phyloP scores from a whole-genome alignment of 352 stramenopile species.

The Globisporangium alternatum region DNA sequence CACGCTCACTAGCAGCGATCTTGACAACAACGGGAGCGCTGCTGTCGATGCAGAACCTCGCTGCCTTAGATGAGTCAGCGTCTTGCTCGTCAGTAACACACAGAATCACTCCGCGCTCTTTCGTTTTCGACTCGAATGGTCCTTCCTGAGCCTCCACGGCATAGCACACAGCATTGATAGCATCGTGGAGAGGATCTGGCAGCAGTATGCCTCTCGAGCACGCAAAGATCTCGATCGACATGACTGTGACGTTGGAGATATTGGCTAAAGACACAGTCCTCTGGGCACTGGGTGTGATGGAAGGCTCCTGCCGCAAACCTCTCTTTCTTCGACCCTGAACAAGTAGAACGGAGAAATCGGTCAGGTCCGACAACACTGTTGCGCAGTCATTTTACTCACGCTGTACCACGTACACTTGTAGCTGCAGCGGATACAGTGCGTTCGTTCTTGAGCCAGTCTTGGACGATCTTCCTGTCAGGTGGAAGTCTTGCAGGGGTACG shows the following conservation, averaged over 20 bases:
- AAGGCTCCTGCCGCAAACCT: not conserved
- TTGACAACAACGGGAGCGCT: constrained; percentile 24
- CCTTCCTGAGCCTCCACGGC: constrained; percentile 75
- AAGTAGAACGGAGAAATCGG: not conserved
- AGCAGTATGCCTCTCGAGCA: constrained; percentile 53
- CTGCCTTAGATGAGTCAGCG: constrained; percentile 14
- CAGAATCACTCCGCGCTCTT: constrained; percentile 53
- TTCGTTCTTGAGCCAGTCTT: constrained; percentile 32
- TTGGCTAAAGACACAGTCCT: constrained; percentile 21
- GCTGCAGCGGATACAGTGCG: not conserved
- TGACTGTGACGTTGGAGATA: constrained; percentile 70
- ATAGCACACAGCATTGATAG: constrained; percentile 62
- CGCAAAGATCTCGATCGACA: constrained; percentile 78
- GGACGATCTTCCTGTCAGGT: constrained; percentile 27
- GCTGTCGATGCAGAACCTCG: constrained; percentile 34
- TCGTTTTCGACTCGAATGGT: constrained; percentile 40
- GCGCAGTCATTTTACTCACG: not conserved
- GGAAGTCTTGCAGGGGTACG: constrained; percentile 39
- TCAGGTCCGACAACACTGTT: not conserved
- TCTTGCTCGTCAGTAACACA: constrained; percentile 20
- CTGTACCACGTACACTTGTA: constrained; percentile 22
- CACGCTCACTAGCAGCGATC: constrained; percentile 41
- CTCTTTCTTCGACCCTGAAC: constrained; percentile 6
- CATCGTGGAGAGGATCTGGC: constrained; percentile 67
- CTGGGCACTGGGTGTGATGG: constrained; percentile 5